Conservation (phyloP, 1,284 basidiomycete genomes). For the Melanopsichium pennsylvanicum region DNA sequence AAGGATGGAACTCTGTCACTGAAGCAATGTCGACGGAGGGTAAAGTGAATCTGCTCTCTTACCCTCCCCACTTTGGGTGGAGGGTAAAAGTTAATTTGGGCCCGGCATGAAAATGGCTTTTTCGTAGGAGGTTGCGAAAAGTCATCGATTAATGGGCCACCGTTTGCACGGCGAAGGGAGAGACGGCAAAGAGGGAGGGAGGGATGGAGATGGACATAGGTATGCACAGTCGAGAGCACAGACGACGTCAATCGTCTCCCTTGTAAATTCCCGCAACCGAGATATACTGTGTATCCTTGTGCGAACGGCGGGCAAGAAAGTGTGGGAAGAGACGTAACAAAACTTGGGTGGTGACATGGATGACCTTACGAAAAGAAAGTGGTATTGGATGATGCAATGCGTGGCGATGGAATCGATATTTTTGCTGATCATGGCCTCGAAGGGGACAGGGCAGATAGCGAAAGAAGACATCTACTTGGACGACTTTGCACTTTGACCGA, state of each 20-base stretch:
- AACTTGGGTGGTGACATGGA: too few relatives aligned
- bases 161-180: neutral
- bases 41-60: constrained; percentile 55
- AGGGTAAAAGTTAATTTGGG: constrained; percentile 34
- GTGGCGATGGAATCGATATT: neutral
- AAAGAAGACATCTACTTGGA: constrained; percentile 29
- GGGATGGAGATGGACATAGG: neutral
- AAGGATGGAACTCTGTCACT: neutral
- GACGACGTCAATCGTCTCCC: neutral
- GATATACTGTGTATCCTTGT: neutral
- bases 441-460: constrained; percentile 5
- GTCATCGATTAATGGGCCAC: constrained; percentile 58
- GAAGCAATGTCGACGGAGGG: constrained; percentile 11
- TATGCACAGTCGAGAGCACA: constrained; percentile 5
- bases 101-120: constrained; percentile 60
- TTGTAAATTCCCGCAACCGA: neutral
- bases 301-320: neutral
- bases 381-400: neutral
- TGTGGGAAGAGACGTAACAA: too few relatives aligned
- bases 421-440: too few relatives aligned
- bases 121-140: constrained; percentile 31
- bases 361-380: neutral
- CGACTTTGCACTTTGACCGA: constrained; percentile 38
- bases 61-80: neutral
- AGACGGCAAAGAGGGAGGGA: neutral